Conservation (phyloP, 1,284 basidiomycete genomes). For the Cryptococcus sp. region DNA sequence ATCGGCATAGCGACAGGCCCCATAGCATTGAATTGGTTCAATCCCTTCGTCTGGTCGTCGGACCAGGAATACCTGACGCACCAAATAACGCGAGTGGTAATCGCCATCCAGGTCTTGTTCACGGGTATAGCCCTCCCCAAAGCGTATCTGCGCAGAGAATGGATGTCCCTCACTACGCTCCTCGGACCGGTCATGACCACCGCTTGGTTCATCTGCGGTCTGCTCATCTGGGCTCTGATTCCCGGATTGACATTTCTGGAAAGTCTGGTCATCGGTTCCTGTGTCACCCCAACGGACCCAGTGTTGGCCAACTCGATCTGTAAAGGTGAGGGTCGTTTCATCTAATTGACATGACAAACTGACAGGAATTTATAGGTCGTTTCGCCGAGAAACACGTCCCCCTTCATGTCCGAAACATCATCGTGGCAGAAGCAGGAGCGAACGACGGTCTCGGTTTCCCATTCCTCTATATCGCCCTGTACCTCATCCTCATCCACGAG, state of each 20-base stretch:
- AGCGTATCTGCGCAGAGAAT: slow-evolving; percentile 79
- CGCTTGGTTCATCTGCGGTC: slow-evolving; percentile 83
- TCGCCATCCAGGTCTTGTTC: slow-evolving; percentile 95
- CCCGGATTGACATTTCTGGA: slow-evolving; percentile 84
- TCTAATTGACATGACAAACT: background rate
- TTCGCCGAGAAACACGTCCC: slow-evolving; percentile 51
- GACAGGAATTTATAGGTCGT: slow-evolving; percentile 26
- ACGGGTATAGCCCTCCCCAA: slow-evolving; percentile 93
- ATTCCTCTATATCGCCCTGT: slow-evolving; percentile 87
- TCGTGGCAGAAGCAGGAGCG: slow-evolving; percentile 50
- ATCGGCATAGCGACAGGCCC: slow-evolving; percentile 83
- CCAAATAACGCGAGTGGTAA: slow-evolving; percentile 87
- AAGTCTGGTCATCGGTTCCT: slow-evolving; percentile 82
- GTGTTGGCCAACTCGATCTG: slow-evolving; percentile 70
- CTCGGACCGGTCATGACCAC: slow-evolving; percentile 76
- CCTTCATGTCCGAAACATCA: slow-evolving; percentile 48
- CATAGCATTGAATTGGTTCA: slow-evolving; percentile 36
- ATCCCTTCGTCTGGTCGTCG: slow-evolving; percentile 30
- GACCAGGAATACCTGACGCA: slow-evolving; percentile 48
- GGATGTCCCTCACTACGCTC: slow-evolving; percentile 79
- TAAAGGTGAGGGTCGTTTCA: slow-evolving; percentile 55
- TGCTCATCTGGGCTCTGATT: slow-evolving; percentile 81
- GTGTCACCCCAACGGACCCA: slow-evolving; percentile 95
- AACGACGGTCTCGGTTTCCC: slow-evolving; percentile 89
- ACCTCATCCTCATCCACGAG: slow-evolving; percentile 70